These are phyloP conservation scores for Periconia sp. DNA, from an alignment of 2,329 filamentous ascomycete species.

Conservation along the genomic window DNA sequence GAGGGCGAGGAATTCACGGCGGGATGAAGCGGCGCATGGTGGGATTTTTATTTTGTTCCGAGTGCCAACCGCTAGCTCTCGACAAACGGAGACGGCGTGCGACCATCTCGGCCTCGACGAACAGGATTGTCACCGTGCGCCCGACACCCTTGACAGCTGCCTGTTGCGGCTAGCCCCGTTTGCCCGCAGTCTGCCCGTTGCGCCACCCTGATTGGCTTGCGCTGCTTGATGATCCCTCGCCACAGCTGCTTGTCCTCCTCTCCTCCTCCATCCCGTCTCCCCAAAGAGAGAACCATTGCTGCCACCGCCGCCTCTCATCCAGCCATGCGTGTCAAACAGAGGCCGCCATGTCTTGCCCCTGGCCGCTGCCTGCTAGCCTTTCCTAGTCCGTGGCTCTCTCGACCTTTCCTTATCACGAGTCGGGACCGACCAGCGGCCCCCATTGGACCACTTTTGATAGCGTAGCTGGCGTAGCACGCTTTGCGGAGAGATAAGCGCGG, in stretches of 20 bases:
- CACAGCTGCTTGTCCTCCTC: constrained; percentile 5
- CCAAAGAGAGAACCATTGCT: not conserved
- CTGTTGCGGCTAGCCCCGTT: constrained; percentile 26
- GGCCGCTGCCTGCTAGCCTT: not conserved
- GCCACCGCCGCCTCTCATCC: constrained; percentile 7
- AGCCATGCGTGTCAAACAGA: no score
- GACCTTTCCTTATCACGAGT: constrained; percentile 32
- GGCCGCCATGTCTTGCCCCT: no score
- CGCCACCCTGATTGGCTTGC: constrained; percentile 26
- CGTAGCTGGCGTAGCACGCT: no score
- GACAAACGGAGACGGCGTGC: constrained; percentile 25
- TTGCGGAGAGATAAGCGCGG: constrained; percentile 36
- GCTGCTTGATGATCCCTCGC: no score
- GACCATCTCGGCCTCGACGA: constrained; percentile 31
- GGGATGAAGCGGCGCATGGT: constrained; percentile 13
- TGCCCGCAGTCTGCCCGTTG: constrained; percentile 14
- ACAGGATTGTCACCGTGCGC: constrained; percentile 20
- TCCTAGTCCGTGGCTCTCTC: constrained; percentile 12
- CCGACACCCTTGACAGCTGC: constrained; percentile 36
- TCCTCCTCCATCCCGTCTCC: not conserved
- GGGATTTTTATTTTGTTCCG: constrained; percentile 34
- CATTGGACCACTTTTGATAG: constrained; percentile 27
- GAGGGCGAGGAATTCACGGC: constrained; percentile 27
- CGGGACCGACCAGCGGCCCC: not conserved
- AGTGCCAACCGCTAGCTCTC: constrained; percentile 26